phyloP scores from a whole-genome alignment of 805 yeast genomes.

The Torulaspora microellipsoides region DNA sequence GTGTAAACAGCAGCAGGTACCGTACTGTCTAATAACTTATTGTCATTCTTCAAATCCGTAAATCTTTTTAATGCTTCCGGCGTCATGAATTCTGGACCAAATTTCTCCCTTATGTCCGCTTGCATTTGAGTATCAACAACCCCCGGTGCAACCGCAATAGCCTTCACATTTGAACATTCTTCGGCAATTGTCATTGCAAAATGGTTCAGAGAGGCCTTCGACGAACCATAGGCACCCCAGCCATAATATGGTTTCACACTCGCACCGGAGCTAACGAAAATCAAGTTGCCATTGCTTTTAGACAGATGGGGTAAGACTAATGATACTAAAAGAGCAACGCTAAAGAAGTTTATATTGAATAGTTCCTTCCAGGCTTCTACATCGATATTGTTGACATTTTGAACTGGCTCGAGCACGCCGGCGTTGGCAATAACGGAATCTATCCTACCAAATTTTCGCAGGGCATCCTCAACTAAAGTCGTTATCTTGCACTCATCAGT shows the following conservation, averaged over 20 bases:
- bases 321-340: constrained; percentile 58
- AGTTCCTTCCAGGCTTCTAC: constrained; percentile 54
- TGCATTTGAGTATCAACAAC: constrained; percentile 94
- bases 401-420: constrained; percentile 78
- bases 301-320: constrained; percentile 54
- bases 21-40: constrained; percentile 59
- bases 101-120: constrained; percentile 61
- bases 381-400: constrained; percentile 39
- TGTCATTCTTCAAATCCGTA: constrained; percentile 52
- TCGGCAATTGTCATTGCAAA: constrained; percentile 59
- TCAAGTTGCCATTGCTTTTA: constrained; percentile 52
- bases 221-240: constrained; percentile 93
- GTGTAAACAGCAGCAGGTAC: constrained; percentile 71
- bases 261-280: constrained; percentile 89
- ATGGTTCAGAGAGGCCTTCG: constrained; percentile 88
- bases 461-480: constrained; percentile 43
- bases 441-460: constrained; percentile 49
- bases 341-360: constrained; percentile 75
- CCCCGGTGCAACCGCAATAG: constrained; percentile 87
- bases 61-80: constrained; percentile 57
- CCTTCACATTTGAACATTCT: constrained; percentile 52
- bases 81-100: constrained; percentile 55
- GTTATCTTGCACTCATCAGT: constrained; percentile 35
- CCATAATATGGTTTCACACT: constrained; percentile 43
- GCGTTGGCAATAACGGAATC: constrained; percentile 74